phyloP scores from a whole-genome alignment of 306 rosid species.

The Castanospermum australe region DNA sequence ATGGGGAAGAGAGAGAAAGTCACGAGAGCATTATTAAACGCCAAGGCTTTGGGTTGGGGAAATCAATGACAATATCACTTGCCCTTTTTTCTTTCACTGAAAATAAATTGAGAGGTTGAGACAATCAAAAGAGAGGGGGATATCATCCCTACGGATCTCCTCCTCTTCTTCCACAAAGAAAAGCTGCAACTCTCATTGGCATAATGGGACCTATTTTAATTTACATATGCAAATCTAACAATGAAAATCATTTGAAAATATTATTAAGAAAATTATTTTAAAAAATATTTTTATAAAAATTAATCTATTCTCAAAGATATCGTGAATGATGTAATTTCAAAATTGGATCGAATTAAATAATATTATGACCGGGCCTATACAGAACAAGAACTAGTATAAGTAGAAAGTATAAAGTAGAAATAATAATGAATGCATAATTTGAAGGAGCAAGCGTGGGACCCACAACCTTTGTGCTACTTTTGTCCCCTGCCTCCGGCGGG shows the following conservation, averaged over 20 bases:
- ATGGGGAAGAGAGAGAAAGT: conserved; percentile 34
- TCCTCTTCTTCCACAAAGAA: too few species aligned
- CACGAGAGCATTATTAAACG: conserved; percentile 54
- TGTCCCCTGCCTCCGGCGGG: conserved; percentile 40
- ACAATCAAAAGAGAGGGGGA: too few species aligned
- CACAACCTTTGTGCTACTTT: not conserved
- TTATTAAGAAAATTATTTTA: too few species aligned
- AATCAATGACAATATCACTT: conserved; percentile 33
- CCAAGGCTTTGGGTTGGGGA: conserved; percentile 37
- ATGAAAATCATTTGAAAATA: too few species aligned
- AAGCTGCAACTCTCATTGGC: not conserved
- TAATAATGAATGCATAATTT: conserved; percentile 16
- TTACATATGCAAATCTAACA: not conserved
- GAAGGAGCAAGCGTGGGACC: conserved; percentile 21
- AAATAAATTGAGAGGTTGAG: too few species aligned
- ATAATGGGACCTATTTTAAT: not conserved
- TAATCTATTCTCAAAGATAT: too few species aligned
- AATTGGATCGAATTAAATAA: too few species aligned
- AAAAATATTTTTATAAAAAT: too few species aligned
- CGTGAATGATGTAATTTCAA: too few species aligned
- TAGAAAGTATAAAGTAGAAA: conserved; percentile 7
- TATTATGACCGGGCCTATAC: too few species aligned
- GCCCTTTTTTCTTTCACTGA: conserved; percentile 22
- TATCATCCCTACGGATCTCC: too few species aligned
- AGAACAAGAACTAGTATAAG: too few species aligned